Conservation (phyloP, 106 monocot species). For the Amphibolis antarctica region DNA sequence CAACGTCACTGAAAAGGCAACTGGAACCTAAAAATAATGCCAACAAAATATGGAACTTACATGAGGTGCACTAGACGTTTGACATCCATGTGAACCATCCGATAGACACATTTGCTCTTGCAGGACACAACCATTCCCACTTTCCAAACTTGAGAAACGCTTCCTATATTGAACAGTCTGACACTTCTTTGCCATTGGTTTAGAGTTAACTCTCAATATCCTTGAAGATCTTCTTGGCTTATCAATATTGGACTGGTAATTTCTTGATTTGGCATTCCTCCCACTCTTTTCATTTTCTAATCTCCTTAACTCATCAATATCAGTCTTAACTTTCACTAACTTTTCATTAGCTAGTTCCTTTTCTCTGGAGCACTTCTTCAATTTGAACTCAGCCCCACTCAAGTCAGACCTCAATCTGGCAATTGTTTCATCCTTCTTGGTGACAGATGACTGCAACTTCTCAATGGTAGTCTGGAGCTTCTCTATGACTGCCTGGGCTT, state of each 20-base stretch:
- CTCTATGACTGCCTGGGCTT: constrained; percentile 37
- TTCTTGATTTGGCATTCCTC: constrained; percentile 17
- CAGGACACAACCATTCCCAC: not conserved
- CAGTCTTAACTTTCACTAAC: constrained; percentile 18
- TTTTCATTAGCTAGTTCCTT: constrained; percentile 24
- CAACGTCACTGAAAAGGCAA: not conserved
- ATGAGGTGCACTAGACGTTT: constrained; percentile 3
- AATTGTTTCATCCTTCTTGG: constrained; percentile 39
- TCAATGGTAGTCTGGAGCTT: constrained; percentile 35
- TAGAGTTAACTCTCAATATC: constrained; percentile 9
- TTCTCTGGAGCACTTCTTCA: constrained; percentile 19
- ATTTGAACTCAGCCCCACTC: constrained; percentile 15
- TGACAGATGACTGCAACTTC: constrained; percentile 17
- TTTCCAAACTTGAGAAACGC: not conserved
- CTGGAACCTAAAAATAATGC: not conserved
- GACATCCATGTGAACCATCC: not conserved
- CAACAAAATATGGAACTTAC: constrained; percentile 23
- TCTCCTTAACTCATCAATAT: constrained; percentile 20
- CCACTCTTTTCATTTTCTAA: constrained; percentile 31
- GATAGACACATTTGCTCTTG: not conserved
- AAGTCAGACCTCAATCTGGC: constrained; percentile 25
- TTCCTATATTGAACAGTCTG: not conserved
- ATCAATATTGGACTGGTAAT: constrained; percentile 18
- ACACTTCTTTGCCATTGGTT: constrained; percentile 3
- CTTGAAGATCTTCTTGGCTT: constrained; percentile 8